Percentiles rank a stretch among this genome's conserved stretches.
phyloP scores from a whole-genome alignment of 352 stramenopile species.

The Pythium rhizo-oryzae region DNA sequence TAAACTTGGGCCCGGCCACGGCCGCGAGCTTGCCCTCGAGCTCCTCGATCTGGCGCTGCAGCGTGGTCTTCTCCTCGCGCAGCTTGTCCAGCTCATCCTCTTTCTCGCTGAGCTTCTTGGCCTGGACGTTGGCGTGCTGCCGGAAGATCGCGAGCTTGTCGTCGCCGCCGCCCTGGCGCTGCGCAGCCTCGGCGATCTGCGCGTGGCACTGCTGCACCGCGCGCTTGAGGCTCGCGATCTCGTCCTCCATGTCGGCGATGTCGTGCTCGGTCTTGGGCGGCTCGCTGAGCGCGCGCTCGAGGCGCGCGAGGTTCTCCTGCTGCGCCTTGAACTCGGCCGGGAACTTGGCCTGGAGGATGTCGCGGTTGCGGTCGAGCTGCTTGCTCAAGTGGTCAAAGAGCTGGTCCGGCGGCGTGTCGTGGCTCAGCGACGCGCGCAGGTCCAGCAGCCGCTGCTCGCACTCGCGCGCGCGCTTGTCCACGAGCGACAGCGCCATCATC shows the following conservation, averaged over 20 bases:
- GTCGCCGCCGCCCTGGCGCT: conserved; percentile 66
- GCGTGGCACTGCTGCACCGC: conserved; percentile 68
- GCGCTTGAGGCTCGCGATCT: conserved; percentile 61
- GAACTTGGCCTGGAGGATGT: conserved; percentile 72
- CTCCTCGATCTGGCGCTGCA: conserved; percentile 78
- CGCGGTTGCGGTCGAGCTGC: conserved; percentile 80
- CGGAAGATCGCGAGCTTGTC: conserved; percentile 92
- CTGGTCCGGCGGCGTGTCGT: conserved; percentile 83
- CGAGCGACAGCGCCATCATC: conserved; percentile 78
- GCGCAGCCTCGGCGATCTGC: conserved; percentile 77
- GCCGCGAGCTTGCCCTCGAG: conserved; percentile 67
- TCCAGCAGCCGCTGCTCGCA: conserved; percentile 72
- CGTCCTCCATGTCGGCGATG: conserved; percentile 87
- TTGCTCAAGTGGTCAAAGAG: conserved; percentile 83
- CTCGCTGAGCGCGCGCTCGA: conserved; percentile 73
- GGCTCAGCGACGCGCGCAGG: conserved; percentile 65
- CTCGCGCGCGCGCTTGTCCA: conserved; percentile 82
- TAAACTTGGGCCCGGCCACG: conserved; percentile 69
- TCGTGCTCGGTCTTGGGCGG: conserved; percentile 86
- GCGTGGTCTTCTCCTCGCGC: conserved; percentile 50
- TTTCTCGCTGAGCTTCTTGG: conserved; percentile 89
- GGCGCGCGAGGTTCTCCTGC: conserved; percentile 75
- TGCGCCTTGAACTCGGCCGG: conserved; percentile 74
- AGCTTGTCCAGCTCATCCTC: conserved; percentile 86
- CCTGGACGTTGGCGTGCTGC: conserved; percentile 87